Evolutionary conservation across 441 rosid genomes (phyloP), one percentile per base, ranked within the genome.

Genomic region (Populus hybrid): DNA sequence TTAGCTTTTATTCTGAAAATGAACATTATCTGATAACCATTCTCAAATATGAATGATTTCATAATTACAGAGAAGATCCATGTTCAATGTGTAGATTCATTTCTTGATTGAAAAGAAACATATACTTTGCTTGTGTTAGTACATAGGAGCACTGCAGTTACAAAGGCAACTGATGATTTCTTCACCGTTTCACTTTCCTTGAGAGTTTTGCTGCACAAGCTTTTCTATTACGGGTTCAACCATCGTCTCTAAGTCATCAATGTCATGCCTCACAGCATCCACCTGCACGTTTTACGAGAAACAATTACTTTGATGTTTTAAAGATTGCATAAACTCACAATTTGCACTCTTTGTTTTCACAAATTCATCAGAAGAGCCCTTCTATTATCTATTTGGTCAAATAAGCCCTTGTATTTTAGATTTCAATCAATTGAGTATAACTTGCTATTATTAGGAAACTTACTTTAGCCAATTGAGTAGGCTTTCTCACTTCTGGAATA

Each of bases 231-330:
- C 77, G 33, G 93, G 89, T 68, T 86, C 88, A 42, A 87, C 86
- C 83, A 88, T 76, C 42, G 72, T 82, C 85, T 87, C 92, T 86
- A 92, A 77, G 53, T 85, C 84, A 75, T 83, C 84, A 24, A 86
- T 7, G 78, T 91, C 95, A 68, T 89, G 83, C 86, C 84, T 82
- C 75, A 86, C 71, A 67, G 72, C 85, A 50, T 86, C 90, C 40
- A 91, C 87, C 97, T 93, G 14, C 23, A 28, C 3, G 38, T 50
- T 68, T 73, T 6, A 9, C 36, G 18, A 38, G 24, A 20, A 21
- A 23, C 71, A 68, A 68, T 20, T 16, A 10, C 71, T n/a, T n/a
- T 10, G 12, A 61, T 61, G 65, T 9, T 53, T 53, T 53, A 53
- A 16, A 16, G 59, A 50, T 50, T 50, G 59, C 59, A 7, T 50